Evolutionary conservation across 2,329 filamentous ascomycete genomes (phyloP).

Genomic region (Delphinella strobiligena): DNA sequence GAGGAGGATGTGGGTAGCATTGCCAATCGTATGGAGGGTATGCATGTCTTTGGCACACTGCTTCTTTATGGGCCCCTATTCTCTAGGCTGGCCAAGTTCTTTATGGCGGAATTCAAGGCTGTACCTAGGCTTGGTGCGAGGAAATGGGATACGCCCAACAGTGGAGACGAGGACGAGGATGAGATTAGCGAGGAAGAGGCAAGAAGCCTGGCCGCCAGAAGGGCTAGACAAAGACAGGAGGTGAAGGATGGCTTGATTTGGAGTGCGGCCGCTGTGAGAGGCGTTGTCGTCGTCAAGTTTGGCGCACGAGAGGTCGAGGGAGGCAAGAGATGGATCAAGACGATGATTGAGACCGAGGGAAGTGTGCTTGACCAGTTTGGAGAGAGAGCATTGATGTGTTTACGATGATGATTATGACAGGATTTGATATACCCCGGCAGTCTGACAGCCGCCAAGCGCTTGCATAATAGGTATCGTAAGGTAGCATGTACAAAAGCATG

Average conservation of each 20-base stretch:
- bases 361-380: conserved; percentile 63
- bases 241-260: conserved; percentile 53
- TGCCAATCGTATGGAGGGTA: conserved; percentile 54
- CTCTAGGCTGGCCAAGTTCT: conserved; percentile 55
- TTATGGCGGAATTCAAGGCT: conserved; percentile 64
- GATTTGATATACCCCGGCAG: not conserved
- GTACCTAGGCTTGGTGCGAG: conserved; percentile 73
- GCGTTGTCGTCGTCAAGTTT: conserved; percentile 86
- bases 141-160: conserved; percentile 55
- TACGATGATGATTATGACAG: conserved; percentile 30
- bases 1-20: conserved; percentile 16
- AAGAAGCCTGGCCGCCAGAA: too few relatives aligned
- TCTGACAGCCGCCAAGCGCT: not conserved
- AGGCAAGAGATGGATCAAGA: conserved; percentile 65
- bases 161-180: conserved; percentile 25
- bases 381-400: conserved; percentile 66
- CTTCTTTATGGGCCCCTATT: conserved; percentile 67
- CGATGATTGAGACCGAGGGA: conserved; percentile 63
- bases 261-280: conserved; percentile 69
- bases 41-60: conserved; percentile 72
- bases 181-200: conserved; percentile 26
- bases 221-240: conserved; percentile 46
- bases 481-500: too few relatives aligned
- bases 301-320: conserved; percentile 71
- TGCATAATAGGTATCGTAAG: too few relatives aligned